phyloP scores from a whole-genome alignment of 2,329 filamentous ascomycete genomes.

The Aaosphaeria arxii region DNA sequence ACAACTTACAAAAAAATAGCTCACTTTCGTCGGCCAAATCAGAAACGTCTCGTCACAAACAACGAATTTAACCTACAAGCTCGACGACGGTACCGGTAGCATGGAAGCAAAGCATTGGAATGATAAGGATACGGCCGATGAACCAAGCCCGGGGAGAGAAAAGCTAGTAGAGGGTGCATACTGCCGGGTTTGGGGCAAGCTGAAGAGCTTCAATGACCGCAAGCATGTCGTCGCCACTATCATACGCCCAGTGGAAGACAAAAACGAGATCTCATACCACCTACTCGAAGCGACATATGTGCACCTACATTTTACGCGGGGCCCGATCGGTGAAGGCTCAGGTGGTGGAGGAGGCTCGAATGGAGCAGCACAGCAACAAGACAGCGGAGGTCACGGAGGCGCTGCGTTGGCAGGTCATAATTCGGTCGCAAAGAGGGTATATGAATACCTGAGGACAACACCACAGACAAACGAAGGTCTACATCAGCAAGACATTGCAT shows the following conservation, averaged over 20 bases:
- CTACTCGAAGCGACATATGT: constrained; percentile 85
- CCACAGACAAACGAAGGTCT: constrained; percentile 78
- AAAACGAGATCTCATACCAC: constrained; percentile 93
- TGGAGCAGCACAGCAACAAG: constrained; percentile 24
- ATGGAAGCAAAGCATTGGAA: constrained; percentile 91
- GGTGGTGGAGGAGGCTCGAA: constrained; percentile 33
- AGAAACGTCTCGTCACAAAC: constrained; percentile 80
- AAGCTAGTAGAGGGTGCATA: constrained; percentile 71
- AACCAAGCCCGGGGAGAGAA: constrained; percentile 42
- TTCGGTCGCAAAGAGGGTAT: constrained; percentile 68
- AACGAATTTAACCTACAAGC: constrained; percentile 86
- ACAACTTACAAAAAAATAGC: constrained; percentile 42
- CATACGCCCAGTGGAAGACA: constrained; percentile 75
- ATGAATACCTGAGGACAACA: constrained; percentile 62
- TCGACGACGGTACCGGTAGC: constrained; percentile 91
- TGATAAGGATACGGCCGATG: constrained; percentile 56
- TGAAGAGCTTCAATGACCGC: constrained; percentile 83
- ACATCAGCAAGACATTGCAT: constrained; percentile 74
- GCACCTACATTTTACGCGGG: constrained; percentile 78
- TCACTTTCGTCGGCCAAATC: constrained; percentile 88
- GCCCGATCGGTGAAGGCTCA: constrained; percentile 50
- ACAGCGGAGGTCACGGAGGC: constrained; percentile 27
- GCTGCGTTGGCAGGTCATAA: constrained; percentile 36
- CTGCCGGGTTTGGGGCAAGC: constrained; percentile 79
- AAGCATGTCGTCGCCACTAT: constrained; percentile 76